A percentile compares a stretch with the other conserved stretches of the same genome.
Conservation (phyloP, 345 rosid species). For the Salix exigua region DNA sequence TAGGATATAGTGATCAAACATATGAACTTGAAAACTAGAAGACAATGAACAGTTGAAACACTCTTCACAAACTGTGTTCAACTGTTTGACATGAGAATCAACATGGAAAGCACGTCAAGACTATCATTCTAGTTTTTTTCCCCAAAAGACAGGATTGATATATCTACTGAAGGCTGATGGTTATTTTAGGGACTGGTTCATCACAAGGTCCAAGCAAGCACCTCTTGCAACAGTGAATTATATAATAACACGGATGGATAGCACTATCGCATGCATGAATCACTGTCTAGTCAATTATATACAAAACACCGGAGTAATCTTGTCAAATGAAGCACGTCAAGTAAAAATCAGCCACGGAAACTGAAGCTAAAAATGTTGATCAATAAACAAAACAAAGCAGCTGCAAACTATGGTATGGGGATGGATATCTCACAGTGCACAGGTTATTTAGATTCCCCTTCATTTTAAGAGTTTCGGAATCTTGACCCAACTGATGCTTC, state of each 20-base stretch:
- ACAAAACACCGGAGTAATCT: neutral
- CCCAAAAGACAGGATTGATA: neutral
- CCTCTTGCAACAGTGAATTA: neutral
- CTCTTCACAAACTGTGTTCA: neutral
- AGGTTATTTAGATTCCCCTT: constrained; percentile 68
- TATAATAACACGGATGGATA: neutral
- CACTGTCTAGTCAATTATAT: neutral
- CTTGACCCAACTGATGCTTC: constrained; percentile 79
- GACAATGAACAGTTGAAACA: neutral
- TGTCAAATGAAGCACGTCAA: neutral
- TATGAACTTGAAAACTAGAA: neutral
- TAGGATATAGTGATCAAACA: neutral
- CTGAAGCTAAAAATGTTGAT: neutral
- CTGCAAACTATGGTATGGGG: neutral
- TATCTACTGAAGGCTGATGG: neutral
- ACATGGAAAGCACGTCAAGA: neutral
- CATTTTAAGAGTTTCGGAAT: constrained; percentile 75
- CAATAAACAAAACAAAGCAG: neutral
- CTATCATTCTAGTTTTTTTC: neutral
- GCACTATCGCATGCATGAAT: neutral
- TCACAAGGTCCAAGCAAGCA: neutral
- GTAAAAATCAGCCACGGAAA: neutral
- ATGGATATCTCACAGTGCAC: constrained; percentile 51
- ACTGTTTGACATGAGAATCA: neutral
- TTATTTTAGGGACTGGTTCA: neutral